Evolutionary conservation across 495 filamentous ascomycete genomes (phyloP), one percentile per base, ranked within the genome.

Genomic region (Melanomma pulvis-pyrius): DNA sequence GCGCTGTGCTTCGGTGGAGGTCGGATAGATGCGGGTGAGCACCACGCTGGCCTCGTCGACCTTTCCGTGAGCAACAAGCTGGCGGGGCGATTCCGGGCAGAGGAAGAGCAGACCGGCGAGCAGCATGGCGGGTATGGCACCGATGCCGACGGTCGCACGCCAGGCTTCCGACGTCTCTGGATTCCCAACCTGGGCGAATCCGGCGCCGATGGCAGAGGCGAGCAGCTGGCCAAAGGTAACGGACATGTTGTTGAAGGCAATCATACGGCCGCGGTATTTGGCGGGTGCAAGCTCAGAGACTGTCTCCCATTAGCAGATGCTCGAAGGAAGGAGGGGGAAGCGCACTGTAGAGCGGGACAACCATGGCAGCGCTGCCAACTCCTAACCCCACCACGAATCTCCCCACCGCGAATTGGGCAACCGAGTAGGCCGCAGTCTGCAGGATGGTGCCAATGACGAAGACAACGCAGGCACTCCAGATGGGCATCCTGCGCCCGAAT

Each of bases 161-260:
- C 81, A 85, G 34, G 48, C 64, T 39, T 67, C 47, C n/a, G 59
- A 60, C 11, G 24, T 57, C 21, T 46, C 26, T 29, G 57, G 57
- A 21, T 60, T 50, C n/a, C 57, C 81, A 47, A 81, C 78, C 34
- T 81, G 68, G 1, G 81, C 78, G 68, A 85, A 82, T 1, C 72
- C 83, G 5, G 83, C 83, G 12, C 83, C 83, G 29, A 85, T 73
- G 0, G 78, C 80, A 54, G 83, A 84, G 5, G 77, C 76, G 34
- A 85, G 62, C 0, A 85, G 67, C 62, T 85, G 83, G 7, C 83
- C 83, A 25, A 78, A 79, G 0, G 82, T 84, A 51, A 86, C 79
- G 54, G 74, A 77, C 78, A 86, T 81, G 52, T 85, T 84, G 70
- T 86, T 79, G 21, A 86, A 75, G 0, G 77, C 82, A 41, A 86